Evolutionary conservation across 805 yeast species (phyloP).

Genomic region (Metschnikowia borealis): DNA sequence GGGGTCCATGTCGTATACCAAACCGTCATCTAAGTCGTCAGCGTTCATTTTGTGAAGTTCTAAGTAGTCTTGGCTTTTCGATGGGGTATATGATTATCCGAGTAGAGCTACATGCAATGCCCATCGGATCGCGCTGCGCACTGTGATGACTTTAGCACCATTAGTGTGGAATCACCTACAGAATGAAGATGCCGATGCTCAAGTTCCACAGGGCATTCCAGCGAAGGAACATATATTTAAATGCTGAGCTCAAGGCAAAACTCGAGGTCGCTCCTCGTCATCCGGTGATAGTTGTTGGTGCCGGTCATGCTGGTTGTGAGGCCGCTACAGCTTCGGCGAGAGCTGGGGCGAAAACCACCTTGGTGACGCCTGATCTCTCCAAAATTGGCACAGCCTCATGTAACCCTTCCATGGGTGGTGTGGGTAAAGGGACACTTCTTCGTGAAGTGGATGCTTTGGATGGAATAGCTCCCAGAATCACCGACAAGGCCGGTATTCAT

Average conservation of each 20-base stretch:
- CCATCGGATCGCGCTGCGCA: constrained; percentile 1
- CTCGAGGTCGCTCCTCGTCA: constrained; percentile 29
- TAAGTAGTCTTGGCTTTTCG: neutral
- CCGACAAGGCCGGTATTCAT: constrained; percentile 90
- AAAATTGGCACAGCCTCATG: constrained; percentile 95
- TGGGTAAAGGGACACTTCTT: constrained; percentile 91
- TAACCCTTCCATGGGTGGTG: constrained; percentile 97
- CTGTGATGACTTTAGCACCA: neutral
- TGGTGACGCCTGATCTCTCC: constrained; percentile 69
- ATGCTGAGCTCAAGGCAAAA: constrained; percentile 31
- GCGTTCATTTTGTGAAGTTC: constrained; percentile 8
- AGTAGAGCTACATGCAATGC: neutral
- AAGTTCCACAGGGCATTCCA: neutral
- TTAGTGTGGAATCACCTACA: neutral
- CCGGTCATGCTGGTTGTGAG: constrained; percentile 98
- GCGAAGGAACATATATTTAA: constrained; percentile 24
- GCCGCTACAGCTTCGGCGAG: constrained; percentile 94
- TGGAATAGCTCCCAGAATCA: constrained; percentile 83
- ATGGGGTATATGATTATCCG: neutral
- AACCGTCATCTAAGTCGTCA: constrained; percentile 82
- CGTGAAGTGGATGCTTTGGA: constrained; percentile 95
- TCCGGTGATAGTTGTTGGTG: constrained; percentile 90
- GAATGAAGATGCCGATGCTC: neutral
- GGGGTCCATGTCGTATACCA: constrained; percentile 53
- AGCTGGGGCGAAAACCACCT: constrained; percentile 62